Evolutionary conservation across 2,329 filamentous ascomycete genomes (phyloP).

Genomic region (Teratosphaeria pseudoeucalypti): DNA sequence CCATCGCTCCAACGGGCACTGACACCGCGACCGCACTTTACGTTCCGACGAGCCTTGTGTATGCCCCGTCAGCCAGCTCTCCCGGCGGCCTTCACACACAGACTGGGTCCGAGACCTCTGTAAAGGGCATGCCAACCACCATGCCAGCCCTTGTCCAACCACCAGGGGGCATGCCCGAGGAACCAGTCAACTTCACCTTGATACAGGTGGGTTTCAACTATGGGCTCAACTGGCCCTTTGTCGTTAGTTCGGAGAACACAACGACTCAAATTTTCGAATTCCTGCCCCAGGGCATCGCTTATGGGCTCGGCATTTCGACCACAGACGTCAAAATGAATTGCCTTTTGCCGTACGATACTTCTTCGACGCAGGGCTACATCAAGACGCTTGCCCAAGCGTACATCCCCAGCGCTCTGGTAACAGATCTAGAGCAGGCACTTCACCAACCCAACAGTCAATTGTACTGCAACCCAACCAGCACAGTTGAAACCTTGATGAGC

Average conservation of each 20-base stretch:
- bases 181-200: conserved; percentile 54
- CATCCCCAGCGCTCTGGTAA: conserved; percentile 34
- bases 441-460: conserved; percentile 60
- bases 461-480: conserved; percentile 57
- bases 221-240: conserved; percentile 73
- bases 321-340: conserved; percentile 55
- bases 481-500: conserved; percentile 62
- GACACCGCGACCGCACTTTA: conserved; percentile 36
- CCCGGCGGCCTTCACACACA: conserved; percentile 11
- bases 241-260: conserved; percentile 59
- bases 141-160: conserved; percentile 70
- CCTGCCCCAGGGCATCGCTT: conserved; percentile 60
- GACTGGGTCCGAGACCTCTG: conserved; percentile 34
- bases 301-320: conserved; percentile 44
- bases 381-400: conserved; percentile 59
- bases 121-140: conserved; percentile 50
- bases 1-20: conserved; percentile 38
- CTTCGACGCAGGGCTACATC: conserved; percentile 58
- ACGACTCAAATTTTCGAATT: conserved; percentile 77
- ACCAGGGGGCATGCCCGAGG: conserved; percentile 44
- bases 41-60: conserved; percentile 53
- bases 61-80: conserved; percentile 33
- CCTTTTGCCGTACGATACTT: conserved; percentile 68
- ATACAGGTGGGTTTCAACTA: conserved; percentile 80
- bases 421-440: conserved; percentile 57